Percentiles rank a stretch among this genome's conserved stretches.
These are phyloP conservation scores for Mycena vulgaris DNA, from an alignment of 768 basidiomycete genomes.

Conservation along the genomic window DNA sequence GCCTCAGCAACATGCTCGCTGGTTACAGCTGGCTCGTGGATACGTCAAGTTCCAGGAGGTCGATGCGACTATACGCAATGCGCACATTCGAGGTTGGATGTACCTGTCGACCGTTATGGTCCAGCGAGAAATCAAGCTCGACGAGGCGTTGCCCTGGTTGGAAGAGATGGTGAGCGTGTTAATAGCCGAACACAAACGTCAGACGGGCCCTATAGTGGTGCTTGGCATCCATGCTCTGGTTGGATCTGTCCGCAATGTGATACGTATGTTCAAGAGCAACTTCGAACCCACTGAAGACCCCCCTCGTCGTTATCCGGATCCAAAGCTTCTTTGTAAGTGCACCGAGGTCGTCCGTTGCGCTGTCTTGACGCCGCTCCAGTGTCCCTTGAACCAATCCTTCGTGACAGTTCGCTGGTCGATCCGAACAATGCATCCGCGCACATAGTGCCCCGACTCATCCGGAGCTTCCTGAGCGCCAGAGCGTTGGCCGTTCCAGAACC, in stretches of 20 bases:
- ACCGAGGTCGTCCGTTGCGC: too few species aligned
- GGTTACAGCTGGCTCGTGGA: conserved; percentile 74
- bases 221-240: conserved; percentile 24
- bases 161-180: conserved; percentile 70
- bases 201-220: conserved; percentile 37
- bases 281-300: not conserved
- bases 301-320: conserved; percentile 69
- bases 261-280: conserved; percentile 18
- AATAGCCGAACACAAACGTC: conserved; percentile 66
- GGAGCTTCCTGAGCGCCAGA: conserved; percentile 74
- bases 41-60: conserved; percentile 80
- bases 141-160: conserved; percentile 75
- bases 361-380: conserved; percentile 15
- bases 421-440: conserved; percentile 46
- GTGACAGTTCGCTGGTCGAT: conserved; percentile 12
- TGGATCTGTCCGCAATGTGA: conserved; percentile 19
- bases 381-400: conserved; percentile 31
- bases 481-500: conserved; percentile 62
- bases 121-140: conserved; percentile 65
- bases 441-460: conserved; percentile 72
- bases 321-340: conserved; percentile 65
- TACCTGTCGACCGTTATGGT: conserved; percentile 76
- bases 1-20: conserved; percentile 60
- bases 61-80: conserved; percentile 73
- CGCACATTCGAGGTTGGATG: conserved; percentile 83